Base-by-base conservation (phyloP, 192 early-diverging fungal genomes). In the Polychytrium aggregatum region DNA sequence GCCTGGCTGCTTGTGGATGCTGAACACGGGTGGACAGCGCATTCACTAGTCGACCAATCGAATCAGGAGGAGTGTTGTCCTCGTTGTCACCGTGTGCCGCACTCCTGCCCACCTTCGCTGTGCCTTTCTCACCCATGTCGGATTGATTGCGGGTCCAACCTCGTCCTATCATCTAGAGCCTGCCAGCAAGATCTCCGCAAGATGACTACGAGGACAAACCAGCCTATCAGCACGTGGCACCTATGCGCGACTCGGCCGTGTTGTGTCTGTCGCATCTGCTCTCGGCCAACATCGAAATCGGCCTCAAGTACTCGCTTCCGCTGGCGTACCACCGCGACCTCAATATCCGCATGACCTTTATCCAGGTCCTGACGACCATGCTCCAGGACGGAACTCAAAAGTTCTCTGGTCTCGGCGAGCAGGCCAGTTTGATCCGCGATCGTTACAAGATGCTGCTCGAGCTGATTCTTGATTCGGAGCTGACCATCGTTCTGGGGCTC, bases 321-420 rank as follows among this genome's bases (percentile, higher is more conserved):
- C 84, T 91, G 71, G 85, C 81, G 13, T 96, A 93, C 51, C 85
- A 94, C 59, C 90, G 90, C 60, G 90, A 96, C 61, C 74, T 81
- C 14, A 79, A 83, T 52, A 88, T 85, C 43, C 75, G 94, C 17
- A 82, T 86, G 0, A 77, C 89, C 21, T 98, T 96, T 54, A 90
- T 90, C 61, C 80, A 90, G 41, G 90, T 98, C 27, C 65, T 98
- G 35, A 92, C 89, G 22, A 87, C 93, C 47, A 82, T 96, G 40
- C 63, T 98, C 38, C 83, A 88, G 60, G 93, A 87, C n/a, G 81
- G 80, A 3, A 44, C 56, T 1, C 37, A 68, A 50, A 41, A 66
- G 38, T 65, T 63, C n/a, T 85, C 82, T 29, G 82, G 78, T 0
- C 59, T 97, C 7, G 48, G 81, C 69, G 25, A 84, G 76, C 62